A percentile compares a stretch with the other conserved stretches of the same genome.
phyloP scores from a whole-genome alignment of 306 rosid species.

The Astragalus glycyphyllos region DNA sequence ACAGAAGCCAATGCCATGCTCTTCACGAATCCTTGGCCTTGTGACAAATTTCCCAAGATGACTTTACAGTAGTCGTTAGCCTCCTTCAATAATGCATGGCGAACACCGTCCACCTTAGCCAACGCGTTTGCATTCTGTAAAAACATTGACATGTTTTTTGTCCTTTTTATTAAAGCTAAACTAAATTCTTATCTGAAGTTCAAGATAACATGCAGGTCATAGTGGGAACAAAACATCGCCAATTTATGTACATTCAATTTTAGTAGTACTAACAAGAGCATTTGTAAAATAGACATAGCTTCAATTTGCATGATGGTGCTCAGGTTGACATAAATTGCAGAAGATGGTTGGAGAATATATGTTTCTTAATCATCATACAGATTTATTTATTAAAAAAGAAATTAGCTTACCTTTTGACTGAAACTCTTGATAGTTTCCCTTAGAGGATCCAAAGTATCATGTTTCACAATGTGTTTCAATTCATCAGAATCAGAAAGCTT shows the following conservation, averaged over 20 bases:
- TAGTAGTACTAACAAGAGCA: neutral
- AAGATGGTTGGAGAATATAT: slow-evolving; percentile 11
- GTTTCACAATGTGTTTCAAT: slow-evolving; percentile 48
- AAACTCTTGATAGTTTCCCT: slow-evolving; percentile 54
- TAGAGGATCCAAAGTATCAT: slow-evolving; percentile 46
- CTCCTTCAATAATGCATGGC: slow-evolving; percentile 46
- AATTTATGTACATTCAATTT: neutral
- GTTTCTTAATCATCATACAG: slow-evolving; percentile 4
- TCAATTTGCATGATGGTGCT: neutral
- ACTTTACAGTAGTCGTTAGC: slow-evolving; percentile 54
- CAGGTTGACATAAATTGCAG: slow-evolving; percentile 6
- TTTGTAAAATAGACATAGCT: slow-evolving; percentile 8
- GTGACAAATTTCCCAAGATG: slow-evolving; percentile 43
- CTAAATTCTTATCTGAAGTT: slow-evolving; percentile 1
- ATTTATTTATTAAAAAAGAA: neutral
- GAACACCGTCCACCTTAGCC: slow-evolving; percentile 36
- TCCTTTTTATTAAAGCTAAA: neutral
- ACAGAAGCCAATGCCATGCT: slow-evolving; percentile 48
- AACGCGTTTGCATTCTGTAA: slow-evolving; percentile 51
- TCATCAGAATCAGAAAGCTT: slow-evolving; percentile 51
- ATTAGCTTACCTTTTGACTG: slow-evolving; percentile 48
- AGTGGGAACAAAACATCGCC: neutral
- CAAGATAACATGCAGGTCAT: slow-evolving; percentile 4
- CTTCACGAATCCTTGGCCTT: slow-evolving; percentile 53
- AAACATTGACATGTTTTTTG: slow-evolving; percentile 8